Percentiles rank a stretch among this genome's conserved stretches.
Evolutionary conservation across 176 grass and related monocot species (phyloP).

Genomic region (Musa schizocarpa): DNA sequence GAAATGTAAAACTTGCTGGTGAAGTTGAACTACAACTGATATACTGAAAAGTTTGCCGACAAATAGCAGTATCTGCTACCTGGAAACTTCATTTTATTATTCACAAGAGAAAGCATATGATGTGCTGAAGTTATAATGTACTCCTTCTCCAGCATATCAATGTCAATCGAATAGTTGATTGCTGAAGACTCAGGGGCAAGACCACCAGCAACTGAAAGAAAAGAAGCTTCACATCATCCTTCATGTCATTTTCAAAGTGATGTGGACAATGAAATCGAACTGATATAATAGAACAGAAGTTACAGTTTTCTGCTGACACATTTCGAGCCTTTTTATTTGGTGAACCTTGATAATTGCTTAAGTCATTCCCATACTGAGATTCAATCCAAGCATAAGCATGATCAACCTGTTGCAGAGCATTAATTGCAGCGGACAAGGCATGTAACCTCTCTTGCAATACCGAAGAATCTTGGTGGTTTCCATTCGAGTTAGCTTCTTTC

Average conservation of each 20-base stretch:
- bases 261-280: neutral
- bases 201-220: conserved; percentile 40
- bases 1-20: neutral
- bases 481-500: conserved; percentile 54
- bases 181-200: conserved; percentile 40
- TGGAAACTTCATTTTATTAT: conserved; percentile 55
- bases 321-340: conserved; percentile 68
- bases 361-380: conserved; percentile 35
- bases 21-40: neutral
- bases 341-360: conserved; percentile 31
- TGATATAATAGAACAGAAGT: conserved; percentile 21
- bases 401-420: conserved; percentile 90
- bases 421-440: conserved; percentile 80
- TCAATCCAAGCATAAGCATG: conserved; percentile 78
- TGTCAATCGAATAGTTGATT: conserved; percentile 63
- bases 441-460: conserved; percentile 67
- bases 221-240: conserved; percentile 1
- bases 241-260: neutral
- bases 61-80: conserved; percentile 23
- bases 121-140: conserved; percentile 67
- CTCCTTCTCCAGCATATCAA: conserved; percentile 92
- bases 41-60: neutral
- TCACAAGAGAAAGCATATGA: conserved; percentile 58
- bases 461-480: conserved; percentile 33
- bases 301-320: conserved; percentile 61